A percentile compares a stretch with the other conserved stretches of the same genome.
These are phyloP conservation scores for Auricularia sp. DNA, from an alignment of 768 basidiomycete genomes.

Conservation along the genomic window DNA sequence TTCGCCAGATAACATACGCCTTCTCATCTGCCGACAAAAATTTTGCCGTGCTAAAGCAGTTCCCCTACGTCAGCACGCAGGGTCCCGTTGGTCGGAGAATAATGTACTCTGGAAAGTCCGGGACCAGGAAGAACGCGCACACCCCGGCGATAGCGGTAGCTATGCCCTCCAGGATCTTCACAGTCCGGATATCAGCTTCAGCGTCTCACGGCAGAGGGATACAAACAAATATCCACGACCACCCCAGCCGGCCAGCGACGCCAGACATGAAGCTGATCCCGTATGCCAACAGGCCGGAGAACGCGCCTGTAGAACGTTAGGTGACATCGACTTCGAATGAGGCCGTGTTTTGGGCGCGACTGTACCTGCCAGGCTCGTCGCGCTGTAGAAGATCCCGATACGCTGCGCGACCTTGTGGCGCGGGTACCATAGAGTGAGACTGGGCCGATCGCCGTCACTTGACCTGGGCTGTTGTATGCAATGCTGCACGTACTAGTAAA, in stretches of 20 bases:
- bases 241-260: slow-evolving; percentile 36
- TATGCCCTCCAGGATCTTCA: slow-evolving; percentile 54
- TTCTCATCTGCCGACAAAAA: slow-evolving; percentile 57
- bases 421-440: slow-evolving; percentile 62
- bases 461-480: neutral
- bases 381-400: slow-evolving; percentile 54
- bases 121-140: slow-evolving; percentile 27
- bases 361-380: slow-evolving; percentile 41
- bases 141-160: slow-evolving; percentile 48
- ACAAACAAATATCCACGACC: slow-evolving; percentile 59
- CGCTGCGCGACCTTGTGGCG: slow-evolving; percentile 50
- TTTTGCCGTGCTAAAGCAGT: slow-evolving; percentile 33
- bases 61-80: no score
- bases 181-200: no score
- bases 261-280: slow-evolving; percentile 46
- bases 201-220: no score
- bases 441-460: slow-evolving; percentile 12
- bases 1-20: slow-evolving; percentile 42
- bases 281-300: slow-evolving; percentile 50
- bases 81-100: neutral
- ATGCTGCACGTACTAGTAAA: slow-evolving; percentile 47
- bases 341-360: no score
- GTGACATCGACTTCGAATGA: no score
- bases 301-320: slow-evolving; percentile 34
- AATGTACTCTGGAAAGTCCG: neutral